Base-by-base conservation (phyloP, 1,139 yeast species). In the Oligophagozyma castellii region DNA sequence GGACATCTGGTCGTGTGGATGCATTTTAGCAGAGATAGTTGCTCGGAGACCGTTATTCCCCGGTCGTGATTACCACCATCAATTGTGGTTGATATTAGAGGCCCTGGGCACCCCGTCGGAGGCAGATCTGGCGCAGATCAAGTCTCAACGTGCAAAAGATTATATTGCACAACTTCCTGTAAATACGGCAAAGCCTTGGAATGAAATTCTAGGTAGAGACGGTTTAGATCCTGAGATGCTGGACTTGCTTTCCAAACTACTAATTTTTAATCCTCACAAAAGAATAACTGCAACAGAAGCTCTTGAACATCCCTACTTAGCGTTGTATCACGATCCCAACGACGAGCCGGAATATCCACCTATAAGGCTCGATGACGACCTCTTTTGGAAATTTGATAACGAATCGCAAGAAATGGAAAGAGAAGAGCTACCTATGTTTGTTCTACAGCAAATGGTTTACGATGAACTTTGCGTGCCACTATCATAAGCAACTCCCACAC, bases 1-100 rank as follows among this genome's bases (percentile, higher is more conserved):
- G 36, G 89, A 77, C 46, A 60, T 76, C 8, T 77, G 89, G 89
- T 72, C 83, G 0, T 80, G 75, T 12, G 89, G 89, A 1, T 77
- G 89, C 48, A 75, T 77, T 14, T 49, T 77, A 26, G 83, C 77
- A 0, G 89, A 77, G 47, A 56, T 73, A 58, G 56, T 73, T 20
- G 59, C 67, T 1, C 70, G 78, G 1, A 57, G 58, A 36, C 84
- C 93, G 0, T 52, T 83, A 27, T 81, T 81, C 47, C 92, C 93
- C 0, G 95, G 94, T 0, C 65, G 71, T 27, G 84, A 76, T 48
- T 76, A 73, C 48, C 70, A 70, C 39, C 67, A 73, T 45, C 89
- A 77, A 44, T 51, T 77, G 34, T 60, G 70, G 46, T 49, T 73
- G 23, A 75, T 76, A 11, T 62, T 76, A 33, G 70, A 72, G 32